Base-by-base conservation (phyloP, 306 rosid genomes). In the Pueraria montana region DNA sequence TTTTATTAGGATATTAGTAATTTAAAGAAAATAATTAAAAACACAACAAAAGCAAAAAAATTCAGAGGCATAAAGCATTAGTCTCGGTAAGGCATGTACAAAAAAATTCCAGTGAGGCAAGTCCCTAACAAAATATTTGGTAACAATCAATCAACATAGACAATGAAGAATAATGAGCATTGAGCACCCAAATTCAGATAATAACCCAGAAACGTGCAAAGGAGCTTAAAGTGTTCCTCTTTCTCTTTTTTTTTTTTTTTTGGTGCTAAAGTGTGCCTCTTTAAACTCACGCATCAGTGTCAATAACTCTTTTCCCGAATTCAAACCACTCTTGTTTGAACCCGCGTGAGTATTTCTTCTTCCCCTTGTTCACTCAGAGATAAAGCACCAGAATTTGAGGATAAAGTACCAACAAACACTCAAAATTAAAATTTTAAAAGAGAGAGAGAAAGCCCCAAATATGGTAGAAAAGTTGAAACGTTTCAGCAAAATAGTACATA, bases 151-250 rank as follows among this genome's bases (percentile, higher is more conserved):
- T 23, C 34, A 50, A 30, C 14, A 71, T 5, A 61, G 1, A 40
- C 27, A 0, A 12, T 43, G 20, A 66, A 72, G 32, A 78, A 82
- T 21, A 84, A 67, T 63, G 34, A 78, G 43, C 78, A 9, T 76
- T 63, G 34, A 78, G 43, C 78, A 9, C 78, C 58, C 30, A 53
- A 71, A 82, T 45, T 65, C 78, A 80, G 49, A 53, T 62, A 53
- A 61, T 72, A 85, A 75, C 77, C 78, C 89, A 87, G 87, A 74
- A 76, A 63, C 80, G 79, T 55, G 78, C 76, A 81, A 75, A 84
- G 77, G 48, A 84, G 80, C 61, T 74, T 21, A 55, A 79, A 50
- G 64, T 59, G 34, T 11, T 62, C n/a, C 1, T 46, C 66, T 11
- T 52, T 50, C 20, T 55, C 27, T 20, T n/a, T n/a, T n/a, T n/a